Conservation (phyloP, 352 stramenopile genomes). For the Nothophytophthora sp. region DNA sequence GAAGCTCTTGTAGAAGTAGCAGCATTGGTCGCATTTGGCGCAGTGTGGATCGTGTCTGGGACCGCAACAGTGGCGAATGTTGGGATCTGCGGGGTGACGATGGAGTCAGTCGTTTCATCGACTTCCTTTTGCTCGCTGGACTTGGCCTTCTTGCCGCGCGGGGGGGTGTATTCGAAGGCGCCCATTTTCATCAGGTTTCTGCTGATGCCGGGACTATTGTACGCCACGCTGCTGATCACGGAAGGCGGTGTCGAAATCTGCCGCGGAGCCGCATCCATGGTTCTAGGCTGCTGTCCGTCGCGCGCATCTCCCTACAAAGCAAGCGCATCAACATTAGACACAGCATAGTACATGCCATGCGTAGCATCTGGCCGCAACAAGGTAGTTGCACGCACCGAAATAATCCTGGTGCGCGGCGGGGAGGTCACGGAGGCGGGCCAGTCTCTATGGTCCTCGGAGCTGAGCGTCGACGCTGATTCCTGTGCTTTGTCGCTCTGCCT, state of each 20-base stretch:
- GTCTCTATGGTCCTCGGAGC: constrained; percentile 42
- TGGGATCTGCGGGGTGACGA: constrained; percentile 47
- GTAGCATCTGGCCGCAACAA: no score
- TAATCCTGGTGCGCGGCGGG: constrained; percentile 45
- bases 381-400: constrained; percentile 34
- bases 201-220: constrained; percentile 60
- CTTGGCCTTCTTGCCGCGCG: constrained; percentile 29
- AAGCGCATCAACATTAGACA: constrained; percentile 2
- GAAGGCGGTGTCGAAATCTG: constrained; percentile 57
- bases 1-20: constrained; percentile 14
- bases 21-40: neutral
- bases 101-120: constrained; percentile 31
- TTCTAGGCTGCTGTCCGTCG: constrained; percentile 9
- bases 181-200: constrained; percentile 85
- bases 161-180: constrained; percentile 76
- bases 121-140: constrained; percentile 17
- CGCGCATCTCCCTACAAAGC: constrained; percentile 8
- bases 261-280: constrained; percentile 10
- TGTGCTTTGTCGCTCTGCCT: constrained; percentile 28
- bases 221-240: constrained; percentile 75
- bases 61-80: constrained; percentile 55
- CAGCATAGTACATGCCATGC: neutral
- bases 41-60: constrained; percentile 20
- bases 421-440: constrained; percentile 66
- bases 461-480: constrained; percentile 44